Percentiles rank a stretch among this genome's conserved stretches.
These are phyloP conservation scores for Aspergillus piperis DNA, from an alignment of 2,329 filamentous ascomycete species.

Conservation along the genomic window DNA sequence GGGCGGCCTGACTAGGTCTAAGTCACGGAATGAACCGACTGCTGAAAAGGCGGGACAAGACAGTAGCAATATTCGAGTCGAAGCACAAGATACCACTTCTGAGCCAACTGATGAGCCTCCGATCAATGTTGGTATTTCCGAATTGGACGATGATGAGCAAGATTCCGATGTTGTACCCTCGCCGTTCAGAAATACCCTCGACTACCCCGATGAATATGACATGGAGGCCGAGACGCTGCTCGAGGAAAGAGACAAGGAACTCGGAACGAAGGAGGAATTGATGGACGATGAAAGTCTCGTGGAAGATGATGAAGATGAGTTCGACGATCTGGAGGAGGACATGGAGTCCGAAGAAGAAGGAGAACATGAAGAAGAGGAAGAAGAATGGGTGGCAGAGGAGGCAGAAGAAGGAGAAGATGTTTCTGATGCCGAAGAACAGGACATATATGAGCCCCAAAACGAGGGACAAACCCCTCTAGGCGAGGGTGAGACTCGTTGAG, in stretches of 20 bases:
- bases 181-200: slow-evolving; percentile 16
- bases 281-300: slow-evolving; percentile 17
- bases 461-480: background rate
- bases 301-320: slow-evolving; percentile 5
- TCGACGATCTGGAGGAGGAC: background rate
- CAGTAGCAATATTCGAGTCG: background rate
- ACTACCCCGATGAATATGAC: slow-evolving; percentile 28
- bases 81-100: background rate
- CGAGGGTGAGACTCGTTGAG: background rate
- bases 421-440: background rate
- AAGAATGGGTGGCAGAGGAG: too few relatives aligned
- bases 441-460: background rate
- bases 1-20: slow-evolving; percentile 24
- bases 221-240: slow-evolving; percentile 28
- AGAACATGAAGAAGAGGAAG: too few relatives aligned
- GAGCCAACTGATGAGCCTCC: background rate
- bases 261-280: slow-evolving; percentile 23
- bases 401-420: background rate
- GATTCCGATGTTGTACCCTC: background rate
- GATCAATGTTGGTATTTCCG: background rate
- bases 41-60: slow-evolving; percentile 5
- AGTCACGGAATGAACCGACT: slow-evolving; percentile 3
- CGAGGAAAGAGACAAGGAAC: slow-evolving; percentile 15
- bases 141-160: background rate
- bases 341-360: background rate